phyloP scores from a whole-genome alignment of 2,329 filamentous ascomycete genomes.

The Aureobasidium mangrovei region DNA sequence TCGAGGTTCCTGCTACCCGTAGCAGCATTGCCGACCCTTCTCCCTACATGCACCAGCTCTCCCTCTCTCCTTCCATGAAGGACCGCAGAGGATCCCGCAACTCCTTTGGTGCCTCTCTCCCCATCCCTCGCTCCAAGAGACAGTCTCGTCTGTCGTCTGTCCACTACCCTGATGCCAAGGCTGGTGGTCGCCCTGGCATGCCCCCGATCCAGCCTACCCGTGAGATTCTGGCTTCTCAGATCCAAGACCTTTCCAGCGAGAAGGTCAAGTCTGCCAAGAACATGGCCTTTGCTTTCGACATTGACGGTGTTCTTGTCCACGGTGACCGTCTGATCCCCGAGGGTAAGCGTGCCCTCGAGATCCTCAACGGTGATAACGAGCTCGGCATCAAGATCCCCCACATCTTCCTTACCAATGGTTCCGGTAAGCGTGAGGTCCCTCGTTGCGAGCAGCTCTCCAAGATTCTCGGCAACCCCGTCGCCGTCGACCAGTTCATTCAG shows the following conservation, averaged over 20 bases:
- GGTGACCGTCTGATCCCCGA: constrained; percentile 62
- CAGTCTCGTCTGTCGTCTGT: constrained; percentile 59
- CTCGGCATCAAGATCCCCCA: constrained; percentile 69
- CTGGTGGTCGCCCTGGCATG: constrained; percentile 46
- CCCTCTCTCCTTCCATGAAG: constrained; percentile 56
- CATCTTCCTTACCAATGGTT: constrained; percentile 68
- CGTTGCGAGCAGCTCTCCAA: constrained; percentile 58
- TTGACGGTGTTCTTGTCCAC: constrained; percentile 66
- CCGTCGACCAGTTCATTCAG: constrained; percentile 67
- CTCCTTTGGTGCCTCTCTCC: constrained; percentile 64
- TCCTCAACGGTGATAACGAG: constrained; percentile 67
- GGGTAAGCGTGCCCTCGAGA: constrained; percentile 56
- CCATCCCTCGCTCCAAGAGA: constrained; percentile 62
- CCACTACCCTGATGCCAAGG: constrained; percentile 39
- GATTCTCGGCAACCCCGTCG: constrained; percentile 57
- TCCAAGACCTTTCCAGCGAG: constrained; percentile 57
- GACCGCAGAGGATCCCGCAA: constrained; percentile 62
- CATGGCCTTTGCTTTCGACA: constrained; percentile 75
- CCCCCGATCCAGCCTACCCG: constrained; percentile 52
- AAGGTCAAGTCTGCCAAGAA: constrained; percentile 64
- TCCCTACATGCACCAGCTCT: constrained; percentile 65
- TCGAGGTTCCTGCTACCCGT: constrained; percentile 62
- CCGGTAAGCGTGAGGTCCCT: constrained; percentile 58
- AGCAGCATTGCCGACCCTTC: constrained; percentile 60
- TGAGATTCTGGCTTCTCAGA: constrained; percentile 60